A percentile compares a stretch with the other conserved stretches of the same genome.
phyloP scores from a whole-genome alignment of 441 rosid genomes.

The Populus hybrid region DNA sequence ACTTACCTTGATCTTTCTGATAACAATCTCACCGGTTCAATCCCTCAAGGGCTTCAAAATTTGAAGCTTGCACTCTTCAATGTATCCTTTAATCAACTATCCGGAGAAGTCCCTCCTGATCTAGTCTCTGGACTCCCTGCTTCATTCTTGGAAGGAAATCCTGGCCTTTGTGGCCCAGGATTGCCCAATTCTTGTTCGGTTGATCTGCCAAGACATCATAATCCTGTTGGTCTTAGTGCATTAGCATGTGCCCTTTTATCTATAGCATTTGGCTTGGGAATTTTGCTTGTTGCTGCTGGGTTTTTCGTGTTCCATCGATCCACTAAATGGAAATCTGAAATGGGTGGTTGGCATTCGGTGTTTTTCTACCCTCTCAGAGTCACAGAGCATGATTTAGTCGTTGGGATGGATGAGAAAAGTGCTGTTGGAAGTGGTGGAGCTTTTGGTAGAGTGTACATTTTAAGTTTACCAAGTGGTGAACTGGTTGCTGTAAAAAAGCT shows the following conservation, averaged over 20 bases:
- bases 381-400: constrained; percentile 49
- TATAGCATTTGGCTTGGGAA: constrained; percentile 54
- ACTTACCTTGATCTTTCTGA: constrained; percentile 63
- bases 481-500: constrained; percentile 84
- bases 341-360: constrained; percentile 43
- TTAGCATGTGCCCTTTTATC: constrained; percentile 54
- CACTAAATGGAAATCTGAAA: constrained; percentile 46
- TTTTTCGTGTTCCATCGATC: constrained; percentile 45
- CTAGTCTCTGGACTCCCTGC: constrained; percentile 57
- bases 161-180: constrained; percentile 82
- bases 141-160: constrained; percentile 84
- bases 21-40: constrained; percentile 65
- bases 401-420: constrained; percentile 57
- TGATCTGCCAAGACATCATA: constrained; percentile 38
- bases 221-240: constrained; percentile 35
- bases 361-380: constrained; percentile 74
- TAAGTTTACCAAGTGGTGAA: constrained; percentile 39
- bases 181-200: constrained; percentile 61
- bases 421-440: constrained; percentile 70
- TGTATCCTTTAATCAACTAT: constrained; percentile 67
- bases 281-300: constrained; percentile 34
- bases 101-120: constrained; percentile 73
- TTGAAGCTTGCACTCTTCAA: constrained; percentile 56
- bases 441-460: constrained; percentile 67
- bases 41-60: constrained; percentile 60